Evolutionary conservation across 2,329 filamentous ascomycete species (phyloP).

Genomic region (Cercospora sp.): DNA sequence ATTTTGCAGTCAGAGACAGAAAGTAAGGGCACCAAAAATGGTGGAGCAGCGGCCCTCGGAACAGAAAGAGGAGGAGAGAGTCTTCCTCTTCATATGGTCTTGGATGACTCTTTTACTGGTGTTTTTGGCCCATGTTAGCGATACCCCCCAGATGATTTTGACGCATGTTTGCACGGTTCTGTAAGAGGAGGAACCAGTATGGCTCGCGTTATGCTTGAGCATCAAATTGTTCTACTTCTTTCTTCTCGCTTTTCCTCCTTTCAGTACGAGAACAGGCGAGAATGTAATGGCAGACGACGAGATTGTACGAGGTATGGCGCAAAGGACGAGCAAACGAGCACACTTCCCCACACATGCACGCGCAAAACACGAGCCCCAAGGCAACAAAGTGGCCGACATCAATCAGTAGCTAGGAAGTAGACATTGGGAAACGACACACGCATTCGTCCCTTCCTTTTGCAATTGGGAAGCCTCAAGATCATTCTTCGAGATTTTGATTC

Average conservation of each 20-base stretch:
- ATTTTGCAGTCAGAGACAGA: background rate
- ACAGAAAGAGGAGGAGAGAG: background rate
- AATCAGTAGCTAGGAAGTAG: background rate
- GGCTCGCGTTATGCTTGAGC: background rate
- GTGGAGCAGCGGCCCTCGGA: background rate
- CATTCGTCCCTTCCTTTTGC: background rate
- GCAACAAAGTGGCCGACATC: background rate
- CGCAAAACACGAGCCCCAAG: background rate
- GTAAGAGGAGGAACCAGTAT: background rate
- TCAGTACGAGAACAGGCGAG: background rate
- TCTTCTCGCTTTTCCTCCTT: background rate
- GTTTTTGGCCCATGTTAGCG: background rate
- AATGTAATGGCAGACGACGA: background rate
- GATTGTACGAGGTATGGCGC: background rate
- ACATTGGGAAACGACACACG: background rate
- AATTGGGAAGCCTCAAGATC: background rate
- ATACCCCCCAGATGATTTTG: slow-evolving; percentile 1
- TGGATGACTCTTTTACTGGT: background rate
- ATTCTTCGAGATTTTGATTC: background rate
- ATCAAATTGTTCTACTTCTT: background rate
- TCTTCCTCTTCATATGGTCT: background rate
- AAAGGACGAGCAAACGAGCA: background rate
- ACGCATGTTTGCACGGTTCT: background rate
- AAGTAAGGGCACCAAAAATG: background rate
- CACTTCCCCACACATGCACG: background rate